A percentile compares a stretch with the other conserved stretches of the same genome.
Conservation (phyloP, 1,284 basidiomycete genomes). For the Testicularia cyperi region DNA sequence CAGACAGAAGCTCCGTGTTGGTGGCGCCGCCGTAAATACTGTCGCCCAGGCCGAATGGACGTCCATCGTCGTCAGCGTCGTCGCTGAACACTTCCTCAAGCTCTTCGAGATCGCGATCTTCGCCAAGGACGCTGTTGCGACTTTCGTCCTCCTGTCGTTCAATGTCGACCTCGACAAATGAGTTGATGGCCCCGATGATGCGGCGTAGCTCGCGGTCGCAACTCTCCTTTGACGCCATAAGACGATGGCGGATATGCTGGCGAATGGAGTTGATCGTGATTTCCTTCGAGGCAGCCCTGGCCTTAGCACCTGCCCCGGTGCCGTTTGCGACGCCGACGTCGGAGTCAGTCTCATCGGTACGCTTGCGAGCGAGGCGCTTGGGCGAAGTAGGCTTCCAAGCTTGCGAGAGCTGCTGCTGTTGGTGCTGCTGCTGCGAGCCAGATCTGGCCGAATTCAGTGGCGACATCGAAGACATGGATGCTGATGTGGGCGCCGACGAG, state of each 20-base stretch:
- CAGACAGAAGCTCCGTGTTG: conserved; percentile 22
- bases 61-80: conserved; percentile 13
- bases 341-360: too few species aligned
- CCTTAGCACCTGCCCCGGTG: conserved; percentile 11
- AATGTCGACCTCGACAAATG: conserved; percentile 87
- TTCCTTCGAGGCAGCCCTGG: conserved; percentile 32
- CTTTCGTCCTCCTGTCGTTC: conserved; percentile 68
- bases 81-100: conserved; percentile 66
- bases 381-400: conserved; percentile 20
- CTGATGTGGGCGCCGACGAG: conserved; percentile 10
- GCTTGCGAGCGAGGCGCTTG: conserved; percentile 1
- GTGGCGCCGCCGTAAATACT: conserved; percentile 22
- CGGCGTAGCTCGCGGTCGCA: conserved; percentile 93
- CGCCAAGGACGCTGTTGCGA: conserved; percentile 13
- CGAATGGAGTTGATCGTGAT: conserved; percentile 70
- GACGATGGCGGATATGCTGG: conserved; percentile 86
- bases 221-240: conserved; percentile 88
- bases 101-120: conserved; percentile 56
- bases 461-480: conserved; percentile 4
- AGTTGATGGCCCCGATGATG: conserved; percentile 87
- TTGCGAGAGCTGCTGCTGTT: conserved; percentile 20
- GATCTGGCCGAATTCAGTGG: conserved; percentile 16
- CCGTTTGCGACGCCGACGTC: too few species aligned
- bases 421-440: too few species aligned
- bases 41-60: too few species aligned